phyloP scores from a whole-genome alignment of 2,329 filamentous ascomycete genomes.

The Aspergillus sp. region DNA sequence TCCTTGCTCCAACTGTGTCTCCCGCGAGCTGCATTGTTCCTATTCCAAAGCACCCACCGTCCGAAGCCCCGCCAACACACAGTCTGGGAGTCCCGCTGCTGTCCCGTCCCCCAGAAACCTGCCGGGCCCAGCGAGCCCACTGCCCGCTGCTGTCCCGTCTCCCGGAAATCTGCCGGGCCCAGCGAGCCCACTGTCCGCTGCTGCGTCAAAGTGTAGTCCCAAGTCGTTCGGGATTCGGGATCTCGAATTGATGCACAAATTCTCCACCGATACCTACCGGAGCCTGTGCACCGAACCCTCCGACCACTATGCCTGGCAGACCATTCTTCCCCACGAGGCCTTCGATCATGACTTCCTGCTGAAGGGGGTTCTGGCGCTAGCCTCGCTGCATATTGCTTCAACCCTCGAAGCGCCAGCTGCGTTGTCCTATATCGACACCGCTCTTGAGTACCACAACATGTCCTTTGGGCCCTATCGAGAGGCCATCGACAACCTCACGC shows the following conservation, averaged over 20 bases:
- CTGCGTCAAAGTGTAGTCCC: conserved; percentile 4
- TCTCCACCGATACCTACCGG: conserved; percentile 39
- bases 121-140: too few relatives aligned
- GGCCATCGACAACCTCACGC: conserved; percentile 25
- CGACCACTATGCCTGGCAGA: conserved; percentile 30
- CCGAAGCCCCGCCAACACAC: conserved; percentile 5
- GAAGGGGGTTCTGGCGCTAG: conserved; percentile 32
- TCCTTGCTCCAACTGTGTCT: conserved; percentile 31
- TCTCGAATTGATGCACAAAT: conserved; percentile 46
- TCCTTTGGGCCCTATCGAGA: conserved; percentile 26
- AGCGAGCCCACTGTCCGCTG: too few relatives aligned
- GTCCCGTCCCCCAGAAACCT: background rate
- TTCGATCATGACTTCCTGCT: conserved; percentile 34
- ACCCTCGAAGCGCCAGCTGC: conserved; percentile 19
- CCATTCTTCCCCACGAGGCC: conserved; percentile 31
- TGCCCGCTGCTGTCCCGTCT: background rate
- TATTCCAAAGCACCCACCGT: conserved; percentile 15
- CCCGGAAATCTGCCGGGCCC: too few relatives aligned
- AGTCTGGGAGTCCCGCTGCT: conserved; percentile 6
- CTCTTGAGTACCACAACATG: conserved; percentile 27
- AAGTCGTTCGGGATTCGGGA: conserved; percentile 24
- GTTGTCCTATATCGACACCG: conserved; percentile 26
- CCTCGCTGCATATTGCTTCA: conserved; percentile 32
- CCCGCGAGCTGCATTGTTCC: conserved; percentile 25
- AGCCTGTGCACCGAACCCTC: conserved; percentile 27